phyloP scores from a whole-genome alignment of 192 early-diverging fungal species.

The Backusella mclennaniae region DNA sequence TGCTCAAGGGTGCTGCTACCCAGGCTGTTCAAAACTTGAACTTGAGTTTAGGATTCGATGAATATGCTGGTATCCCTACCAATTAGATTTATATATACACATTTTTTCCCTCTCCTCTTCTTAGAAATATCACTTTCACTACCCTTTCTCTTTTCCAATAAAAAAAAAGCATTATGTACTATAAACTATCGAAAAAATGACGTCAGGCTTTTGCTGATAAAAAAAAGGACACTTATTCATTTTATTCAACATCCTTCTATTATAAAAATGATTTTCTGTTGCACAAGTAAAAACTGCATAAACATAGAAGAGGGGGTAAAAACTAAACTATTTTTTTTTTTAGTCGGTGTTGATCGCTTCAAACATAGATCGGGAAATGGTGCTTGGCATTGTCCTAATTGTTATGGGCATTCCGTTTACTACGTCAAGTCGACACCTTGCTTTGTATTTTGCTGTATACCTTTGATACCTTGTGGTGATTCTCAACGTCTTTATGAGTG shows the following conservation, averaged over 20 bases:
- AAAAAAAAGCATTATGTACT: neutral
- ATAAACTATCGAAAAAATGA: neutral
- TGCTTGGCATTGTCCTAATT: slow-evolving; percentile 33
- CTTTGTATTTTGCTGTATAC: slow-evolving; percentile 40
- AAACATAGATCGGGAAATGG: slow-evolving; percentile 18
- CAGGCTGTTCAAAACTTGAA: slow-evolving; percentile 98
- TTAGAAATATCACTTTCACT: neutral
- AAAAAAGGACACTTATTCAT: no score
- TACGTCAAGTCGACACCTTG: slow-evolving; percentile 28
- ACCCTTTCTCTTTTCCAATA: neutral
- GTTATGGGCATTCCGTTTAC: slow-evolving; percentile 29
- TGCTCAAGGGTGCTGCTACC: slow-evolving; percentile 99
- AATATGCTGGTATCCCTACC: slow-evolving; percentile 86
- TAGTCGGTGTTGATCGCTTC: slow-evolving; percentile 36
- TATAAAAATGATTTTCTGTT: slow-evolving; percentile 33
- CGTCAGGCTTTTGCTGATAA: neutral
- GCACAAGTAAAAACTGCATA: slow-evolving; percentile 23
- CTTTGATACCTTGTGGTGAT: slow-evolving; percentile 35
- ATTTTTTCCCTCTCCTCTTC: neutral
- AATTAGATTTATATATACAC: slow-evolving; percentile 2
- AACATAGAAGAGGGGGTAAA: neutral
- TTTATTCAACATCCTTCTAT: no score
- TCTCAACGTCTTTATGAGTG: slow-evolving; percentile 32
- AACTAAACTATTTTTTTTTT: neutral
- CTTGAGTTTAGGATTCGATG: slow-evolving; percentile 84